Evolutionary conservation across 495 filamentous ascomycete species (phyloP), one percentile per base, ranked within the genome.

Genomic region (Lasiosphaeriaceae sp.): DNA sequence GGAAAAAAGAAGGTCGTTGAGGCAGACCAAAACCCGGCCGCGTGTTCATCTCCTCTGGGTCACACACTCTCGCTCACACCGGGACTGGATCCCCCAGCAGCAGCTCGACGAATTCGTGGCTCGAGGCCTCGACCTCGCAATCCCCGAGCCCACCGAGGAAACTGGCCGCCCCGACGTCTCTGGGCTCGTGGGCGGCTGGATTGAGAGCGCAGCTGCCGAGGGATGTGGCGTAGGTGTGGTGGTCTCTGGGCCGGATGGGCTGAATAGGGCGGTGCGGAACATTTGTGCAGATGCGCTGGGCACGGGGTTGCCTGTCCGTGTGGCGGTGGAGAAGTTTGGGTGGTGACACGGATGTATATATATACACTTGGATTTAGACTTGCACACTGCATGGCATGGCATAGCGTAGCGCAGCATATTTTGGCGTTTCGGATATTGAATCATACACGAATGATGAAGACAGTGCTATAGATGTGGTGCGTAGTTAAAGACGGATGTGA

Each of bases 1-100:
- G 11, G 50, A 58, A 23, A 24, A 19, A 3, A 20, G 22, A 5
- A n/a, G 8, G 47, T 56, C 21, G 20, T 41, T 17, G 22, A 3
- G 43, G 29, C 11, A 17, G 9, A 21, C 12, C 1, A 52, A 61
- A 19, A 63, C 54, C 16, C 65, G 66, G 52, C 77, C 71, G 51
- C 39, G 39, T 23, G 74, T 84, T 0, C 67, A 77, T 49, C 63
- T 87, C n/a, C 73, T 86, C 37, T 86, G 82, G 83, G 70, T 86
- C 8, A 74, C 80, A 21, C 80, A 81, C 57, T 68, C 81, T 5
- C 54, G 68, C 9, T 67, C 66, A 12, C 83, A 84, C 52, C 63
- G 70, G 14, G 67, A 66, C 3, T 86, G 83, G 84, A 52, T 86
- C 16, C 70, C 74, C 1, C 56, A 65, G 16, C 68, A 77, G 37